Evolutionary conservation across 768 basidiomycete genomes (phyloP).

Genomic region (Lactarius psammicola): DNA sequence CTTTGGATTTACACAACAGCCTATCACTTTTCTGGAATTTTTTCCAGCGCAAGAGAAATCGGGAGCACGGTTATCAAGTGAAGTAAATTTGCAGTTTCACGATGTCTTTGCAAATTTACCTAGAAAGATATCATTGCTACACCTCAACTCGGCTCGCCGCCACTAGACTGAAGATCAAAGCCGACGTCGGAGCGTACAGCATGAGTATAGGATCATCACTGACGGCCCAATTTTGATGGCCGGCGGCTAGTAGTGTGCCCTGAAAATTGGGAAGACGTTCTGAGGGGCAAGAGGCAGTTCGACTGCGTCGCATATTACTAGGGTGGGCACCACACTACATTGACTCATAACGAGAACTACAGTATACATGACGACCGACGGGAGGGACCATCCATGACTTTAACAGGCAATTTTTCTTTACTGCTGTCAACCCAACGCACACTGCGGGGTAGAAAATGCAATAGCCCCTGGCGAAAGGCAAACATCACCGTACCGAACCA

Average conservation of each 20-base stretch:
- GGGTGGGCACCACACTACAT: constrained; percentile 26
- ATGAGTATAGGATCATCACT: not conserved
- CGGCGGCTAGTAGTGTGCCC: not conserved
- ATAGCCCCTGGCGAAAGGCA: not conserved
- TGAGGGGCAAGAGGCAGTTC: not conserved
- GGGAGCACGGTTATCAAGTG: too few species aligned
- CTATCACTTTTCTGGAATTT: too few species aligned
- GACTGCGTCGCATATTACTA: not conserved
- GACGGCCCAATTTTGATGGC: not conserved
- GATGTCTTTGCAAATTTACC: not conserved
- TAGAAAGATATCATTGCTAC: not conserved
- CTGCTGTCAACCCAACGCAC: not conserved
- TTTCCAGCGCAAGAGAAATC: not conserved
- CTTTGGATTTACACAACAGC: not conserved
- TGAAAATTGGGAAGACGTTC: not conserved
- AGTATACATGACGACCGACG: not conserved
- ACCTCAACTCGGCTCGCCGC: not conserved
- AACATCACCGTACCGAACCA: not conserved
- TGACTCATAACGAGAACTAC: constrained; percentile 29
- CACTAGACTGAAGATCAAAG: not conserved
- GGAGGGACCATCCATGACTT: not conserved
- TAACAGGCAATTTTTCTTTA: not conserved
- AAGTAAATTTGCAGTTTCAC: not conserved
- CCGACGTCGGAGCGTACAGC: not conserved
- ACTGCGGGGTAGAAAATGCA: not conserved